Evolutionary conservation across 2,329 filamentous ascomycete genomes (phyloP).

Genomic region (Endothia cerciana): DNA sequence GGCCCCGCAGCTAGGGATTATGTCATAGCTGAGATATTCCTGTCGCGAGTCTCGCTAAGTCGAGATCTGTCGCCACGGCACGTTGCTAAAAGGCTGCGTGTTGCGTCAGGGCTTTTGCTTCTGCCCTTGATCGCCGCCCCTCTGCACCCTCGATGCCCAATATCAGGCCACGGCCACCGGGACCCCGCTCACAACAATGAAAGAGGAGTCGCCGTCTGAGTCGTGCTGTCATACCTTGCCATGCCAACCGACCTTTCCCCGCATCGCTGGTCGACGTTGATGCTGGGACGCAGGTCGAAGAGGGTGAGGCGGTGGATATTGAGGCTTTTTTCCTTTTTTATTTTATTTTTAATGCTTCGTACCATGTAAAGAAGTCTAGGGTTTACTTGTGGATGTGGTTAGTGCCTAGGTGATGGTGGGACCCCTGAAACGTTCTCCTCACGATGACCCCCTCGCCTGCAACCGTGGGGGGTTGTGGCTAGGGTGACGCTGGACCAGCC

Average conservation of each 20-base stretch:
- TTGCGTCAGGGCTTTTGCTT: constrained; percentile 6
- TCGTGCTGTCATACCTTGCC: neutral
- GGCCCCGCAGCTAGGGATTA: too few species aligned
- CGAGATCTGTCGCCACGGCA: neutral
- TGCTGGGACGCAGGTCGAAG: neutral
- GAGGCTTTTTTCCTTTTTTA: neutral
- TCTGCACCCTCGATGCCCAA: neutral
- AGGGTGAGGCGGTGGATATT: neutral
- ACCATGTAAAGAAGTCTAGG: constrained; percentile 8
- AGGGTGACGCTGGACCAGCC: neutral
- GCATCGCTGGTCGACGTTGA: neutral
- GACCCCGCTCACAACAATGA: neutral
- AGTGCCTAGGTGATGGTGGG: neutral
- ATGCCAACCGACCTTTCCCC: too few species aligned
- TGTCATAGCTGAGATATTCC: constrained; percentile 9
- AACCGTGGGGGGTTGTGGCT: neutral
- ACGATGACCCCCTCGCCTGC: neutral
- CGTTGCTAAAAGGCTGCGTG: neutral
- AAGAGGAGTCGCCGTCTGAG: neutral
- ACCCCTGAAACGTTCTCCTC: constrained; percentile 5
- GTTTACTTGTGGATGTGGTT: neutral
- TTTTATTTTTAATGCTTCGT: too few species aligned
- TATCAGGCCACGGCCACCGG: neutral
- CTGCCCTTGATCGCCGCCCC: neutral
- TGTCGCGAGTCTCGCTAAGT: constrained; percentile 5